These are phyloP conservation scores for Exophiala oligosperma DNA, from an alignment of 2,329 filamentous ascomycete species.

Conservation along the genomic window DNA sequence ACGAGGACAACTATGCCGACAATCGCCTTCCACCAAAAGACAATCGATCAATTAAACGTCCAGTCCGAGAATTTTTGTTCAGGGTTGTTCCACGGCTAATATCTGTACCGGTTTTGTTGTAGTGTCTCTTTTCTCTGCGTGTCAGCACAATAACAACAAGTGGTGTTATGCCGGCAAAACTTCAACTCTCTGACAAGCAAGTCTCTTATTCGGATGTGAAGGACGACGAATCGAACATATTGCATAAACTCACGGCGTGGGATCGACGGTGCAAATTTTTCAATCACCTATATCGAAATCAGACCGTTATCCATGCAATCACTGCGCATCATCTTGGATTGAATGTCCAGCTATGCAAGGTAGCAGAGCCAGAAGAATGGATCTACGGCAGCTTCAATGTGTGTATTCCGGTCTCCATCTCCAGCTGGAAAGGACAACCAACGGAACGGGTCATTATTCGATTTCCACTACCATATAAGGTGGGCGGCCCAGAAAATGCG, in stretches of 20 bases:
- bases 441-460: constrained; percentile 25
- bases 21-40: no score
- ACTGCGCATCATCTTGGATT: constrained; percentile 3
- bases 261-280: constrained; percentile 10
- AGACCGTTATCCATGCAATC: constrained; percentile 5
- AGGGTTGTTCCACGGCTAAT: no score
- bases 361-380: constrained; percentile 24
- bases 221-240: constrained; percentile 11
- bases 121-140: constrained; percentile 2
- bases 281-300: constrained; percentile 7
- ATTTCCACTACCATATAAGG: constrained; percentile 31
- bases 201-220: constrained; percentile 12
- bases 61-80: no score
- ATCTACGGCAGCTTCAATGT: constrained; percentile 33
- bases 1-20: no score
- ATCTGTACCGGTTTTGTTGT: background rate
- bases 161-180: constrained; percentile 10
- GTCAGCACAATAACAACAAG: constrained; percentile 5
- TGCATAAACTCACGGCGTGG: constrained; percentile 2
- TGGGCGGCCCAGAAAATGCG: constrained; percentile 31
- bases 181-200: background rate
- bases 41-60: no score
- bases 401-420: constrained; percentile 31
- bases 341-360: constrained; percentile 10
- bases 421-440: background rate